phyloP scores from a whole-genome alignment of 1,139 yeast genomes.

The Kodamaea alishanica region DNA sequence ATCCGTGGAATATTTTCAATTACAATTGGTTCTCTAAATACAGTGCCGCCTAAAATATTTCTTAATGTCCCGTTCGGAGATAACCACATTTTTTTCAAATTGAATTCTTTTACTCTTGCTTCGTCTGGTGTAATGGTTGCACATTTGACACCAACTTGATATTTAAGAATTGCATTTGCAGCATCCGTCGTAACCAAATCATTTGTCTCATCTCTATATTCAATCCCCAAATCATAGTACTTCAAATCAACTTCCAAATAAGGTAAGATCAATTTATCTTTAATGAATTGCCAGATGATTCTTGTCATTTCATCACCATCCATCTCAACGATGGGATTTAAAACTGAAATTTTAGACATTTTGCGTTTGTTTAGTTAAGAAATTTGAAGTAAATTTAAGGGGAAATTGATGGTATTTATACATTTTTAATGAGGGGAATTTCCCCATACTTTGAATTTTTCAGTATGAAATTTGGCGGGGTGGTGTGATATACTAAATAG shows the following conservation, averaged over 20 bases:
- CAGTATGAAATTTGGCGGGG: conserved; percentile 2
- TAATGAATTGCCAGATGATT: conserved; percentile 76
- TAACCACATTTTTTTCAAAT: conserved; percentile 77
- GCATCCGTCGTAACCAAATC: conserved; percentile 74
- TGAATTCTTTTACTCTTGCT: conserved; percentile 71
- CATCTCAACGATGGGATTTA: conserved; percentile 72
- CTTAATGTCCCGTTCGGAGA: conserved; percentile 85
- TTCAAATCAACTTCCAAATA: conserved; percentile 69
- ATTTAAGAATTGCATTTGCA: conserved; percentile 69
- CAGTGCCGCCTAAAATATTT: conserved; percentile 79
- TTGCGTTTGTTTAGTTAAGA: background rate
- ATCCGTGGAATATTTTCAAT: conserved; percentile 73
- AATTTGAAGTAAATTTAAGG: background rate
- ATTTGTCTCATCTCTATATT: conserved; percentile 66
- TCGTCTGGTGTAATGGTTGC: conserved; percentile 88
- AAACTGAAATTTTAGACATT: conserved; percentile 57
- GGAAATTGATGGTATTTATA: background rate
- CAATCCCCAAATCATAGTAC: conserved; percentile 71
- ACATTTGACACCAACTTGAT: conserved; percentile 81
- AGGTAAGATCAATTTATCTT: conserved; percentile 65
- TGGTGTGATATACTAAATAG: no score
- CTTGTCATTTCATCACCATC: conserved; percentile 89
- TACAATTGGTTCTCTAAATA: conserved; percentile 78
- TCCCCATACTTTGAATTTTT: conserved; percentile 3
- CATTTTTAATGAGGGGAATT: background rate